Evolutionary conservation across 1,284 basidiomycete genomes (phyloP).

Genomic region (Irpex sp.): DNA sequence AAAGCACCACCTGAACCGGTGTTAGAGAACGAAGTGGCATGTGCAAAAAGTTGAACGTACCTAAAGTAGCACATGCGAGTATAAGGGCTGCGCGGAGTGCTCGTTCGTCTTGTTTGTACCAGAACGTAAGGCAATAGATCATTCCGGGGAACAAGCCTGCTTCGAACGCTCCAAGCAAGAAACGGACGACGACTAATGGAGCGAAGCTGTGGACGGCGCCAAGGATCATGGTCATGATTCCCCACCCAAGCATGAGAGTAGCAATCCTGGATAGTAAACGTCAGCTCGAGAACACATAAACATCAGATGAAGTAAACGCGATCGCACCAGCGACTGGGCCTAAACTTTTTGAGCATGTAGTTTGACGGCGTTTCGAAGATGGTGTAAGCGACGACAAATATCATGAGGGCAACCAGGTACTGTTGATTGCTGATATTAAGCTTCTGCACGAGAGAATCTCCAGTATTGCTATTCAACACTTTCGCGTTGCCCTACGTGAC

Average conservation of each 20-base stretch:
- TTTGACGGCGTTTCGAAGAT: conserved; percentile 35
- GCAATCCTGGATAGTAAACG: conserved; percentile 20
- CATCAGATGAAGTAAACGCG: neutral
- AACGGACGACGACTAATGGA: conserved; percentile 38
- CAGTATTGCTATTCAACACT: conserved; percentile 28
- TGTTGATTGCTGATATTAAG: conserved; percentile 27
- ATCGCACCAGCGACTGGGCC: conserved; percentile 24
- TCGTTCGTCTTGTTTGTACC: conserved; percentile 35
- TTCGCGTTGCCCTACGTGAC: conserved; percentile 30
- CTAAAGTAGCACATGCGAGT: conserved; percentile 32
- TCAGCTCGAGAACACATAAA: neutral
- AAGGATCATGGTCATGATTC: conserved; percentile 32
- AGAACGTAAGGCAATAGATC: conserved; percentile 36
- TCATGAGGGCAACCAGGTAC: conserved; percentile 33
- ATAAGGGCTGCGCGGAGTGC: conserved; percentile 34
- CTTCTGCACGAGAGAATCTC: conserved; percentile 27
- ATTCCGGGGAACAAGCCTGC: conserved; percentile 63
- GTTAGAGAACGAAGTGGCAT: neutral
- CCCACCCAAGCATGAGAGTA: conserved; percentile 36
- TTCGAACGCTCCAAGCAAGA: conserved; percentile 60
- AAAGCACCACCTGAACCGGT: conserved; percentile 33
- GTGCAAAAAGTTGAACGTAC: neutral
- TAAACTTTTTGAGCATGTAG: conserved; percentile 37
- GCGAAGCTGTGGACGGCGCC: conserved; percentile 29
- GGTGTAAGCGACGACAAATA: conserved; percentile 33